Conservation (phyloP, 1,284 basidiomycete genomes). For the Phylloboletellus chloephorus region DNA sequence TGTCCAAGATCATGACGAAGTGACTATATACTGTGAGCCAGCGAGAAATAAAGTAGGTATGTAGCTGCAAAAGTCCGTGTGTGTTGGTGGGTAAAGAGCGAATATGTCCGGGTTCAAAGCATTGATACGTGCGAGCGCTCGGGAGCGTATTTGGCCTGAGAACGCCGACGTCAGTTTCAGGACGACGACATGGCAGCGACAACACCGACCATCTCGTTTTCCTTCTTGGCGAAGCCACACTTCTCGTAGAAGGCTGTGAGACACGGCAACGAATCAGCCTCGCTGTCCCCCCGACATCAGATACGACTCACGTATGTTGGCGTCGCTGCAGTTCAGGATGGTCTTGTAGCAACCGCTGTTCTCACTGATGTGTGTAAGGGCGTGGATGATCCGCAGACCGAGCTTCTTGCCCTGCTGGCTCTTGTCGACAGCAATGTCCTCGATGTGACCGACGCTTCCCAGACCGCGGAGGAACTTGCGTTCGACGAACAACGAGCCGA, state of each 20-base stretch:
- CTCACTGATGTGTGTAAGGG: slow-evolving; percentile 77
- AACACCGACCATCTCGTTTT: slow-evolving; percentile 75
- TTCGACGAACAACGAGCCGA: slow-evolving; percentile 84
- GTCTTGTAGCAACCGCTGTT: slow-evolving; percentile 87
- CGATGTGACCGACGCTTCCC: slow-evolving; percentile 88
- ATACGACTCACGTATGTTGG: slow-evolving; percentile 77
- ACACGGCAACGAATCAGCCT: slow-evolving; percentile 12
- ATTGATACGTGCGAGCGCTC: slow-evolving; percentile 37
- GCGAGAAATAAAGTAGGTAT: slow-evolving; percentile 8
- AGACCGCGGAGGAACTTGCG: slow-evolving; percentile 86
- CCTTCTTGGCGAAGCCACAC: slow-evolving; percentile 87
- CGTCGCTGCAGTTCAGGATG: slow-evolving; percentile 90
- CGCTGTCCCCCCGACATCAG: slow-evolving; percentile 10
- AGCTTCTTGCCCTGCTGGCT: slow-evolving; percentile 86
- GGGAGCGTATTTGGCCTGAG: slow-evolving; percentile 51
- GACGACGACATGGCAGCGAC: not conserved
- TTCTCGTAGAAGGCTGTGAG: slow-evolving; percentile 90
- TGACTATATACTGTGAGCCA: slow-evolving; percentile 7
- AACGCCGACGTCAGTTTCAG: slow-evolving; percentile 6
- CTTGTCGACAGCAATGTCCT: slow-evolving; percentile 93
- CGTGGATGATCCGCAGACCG: slow-evolving; percentile 82
- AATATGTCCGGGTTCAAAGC: slow-evolving; percentile 23
- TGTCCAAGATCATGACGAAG: slow-evolving; percentile 10
- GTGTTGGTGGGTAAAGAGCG: slow-evolving; percentile 1
- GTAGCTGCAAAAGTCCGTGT: slow-evolving; percentile 8